Evolutionary conservation across 345 rosid species (phyloP), one percentile per base, ranked within the genome.

Genomic region (Erucastrum elatum): DNA sequence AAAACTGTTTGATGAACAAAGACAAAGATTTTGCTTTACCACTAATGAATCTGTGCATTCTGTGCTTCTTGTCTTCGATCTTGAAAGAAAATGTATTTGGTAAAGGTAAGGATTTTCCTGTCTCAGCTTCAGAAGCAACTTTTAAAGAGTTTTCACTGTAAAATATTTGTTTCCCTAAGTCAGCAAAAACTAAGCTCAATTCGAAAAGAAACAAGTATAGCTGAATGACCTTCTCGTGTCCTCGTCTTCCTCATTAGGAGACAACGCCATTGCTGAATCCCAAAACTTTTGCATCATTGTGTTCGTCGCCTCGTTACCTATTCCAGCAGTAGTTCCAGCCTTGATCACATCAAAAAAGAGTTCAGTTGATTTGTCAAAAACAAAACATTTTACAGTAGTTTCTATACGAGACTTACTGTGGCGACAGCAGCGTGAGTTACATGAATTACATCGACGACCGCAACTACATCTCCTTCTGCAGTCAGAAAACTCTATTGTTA

Each of bases 351-450:
- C 25, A 35, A 75, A 41, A n/a, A n/a, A n/a, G n/a, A n/a, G n/a
- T n/a, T n/a, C 33, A 26, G 16, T 49, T 49, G 58, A 35, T 60
- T 61, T 73, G 59, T 51, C 27, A 5, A 51, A 10, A 34, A 4
- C 7, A 15, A 74, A 66, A 79, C 58, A 61, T 9, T 60, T 26
- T 9, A 62, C 13, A 27, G 26, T 63, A 8, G 30, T 74, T 56
- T 74, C n/a, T 15, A 64, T 6, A 64, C 0, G 33, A 55, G 71
- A 87, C 90, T 87, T 86, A 93, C 97, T 16, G 99, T 88, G 69
- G 99, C 91, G 63, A 96, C 92, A 34, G 98, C 99, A 79, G 99
- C 98, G 81, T 96, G 97, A 75, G 97, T 90, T 37, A 91, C 86
- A 83, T 88, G 87, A 74, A 96, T 85, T 77, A 93, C 99, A 84